Evolutionary conservation across 352 stramenopile genomes (phyloP).

Genomic region (Pythium aristosporum): DNA sequence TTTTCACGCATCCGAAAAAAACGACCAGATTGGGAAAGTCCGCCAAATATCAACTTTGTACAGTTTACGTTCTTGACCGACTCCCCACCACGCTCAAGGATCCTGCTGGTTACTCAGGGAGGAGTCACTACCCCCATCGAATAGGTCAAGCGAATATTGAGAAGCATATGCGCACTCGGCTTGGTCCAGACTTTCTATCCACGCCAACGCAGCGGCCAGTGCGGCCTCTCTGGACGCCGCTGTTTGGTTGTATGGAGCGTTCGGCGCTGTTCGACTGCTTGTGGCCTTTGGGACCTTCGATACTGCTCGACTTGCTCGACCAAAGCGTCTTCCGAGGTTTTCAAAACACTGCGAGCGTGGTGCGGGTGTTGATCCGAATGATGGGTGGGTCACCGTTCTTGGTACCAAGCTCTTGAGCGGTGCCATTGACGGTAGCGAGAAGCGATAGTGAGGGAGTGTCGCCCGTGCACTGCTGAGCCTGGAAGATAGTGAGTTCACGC

Average conservation of each 20-base stretch:
- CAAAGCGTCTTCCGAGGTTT: background rate
- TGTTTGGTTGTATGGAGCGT: background rate
- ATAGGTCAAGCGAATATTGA: background rate
- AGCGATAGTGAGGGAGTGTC: slow-evolving; percentile 8
- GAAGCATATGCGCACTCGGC: slow-evolving; percentile 6
- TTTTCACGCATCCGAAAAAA: no score
- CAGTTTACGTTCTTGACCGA: background rate
- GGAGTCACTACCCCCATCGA: background rate
- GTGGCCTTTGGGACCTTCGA: background rate
- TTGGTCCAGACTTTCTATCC: slow-evolving; percentile 12
- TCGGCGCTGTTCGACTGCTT: background rate
- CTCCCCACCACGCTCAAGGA: background rate
- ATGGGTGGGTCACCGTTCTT: background rate
- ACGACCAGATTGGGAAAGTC: no score
- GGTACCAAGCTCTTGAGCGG: background rate
- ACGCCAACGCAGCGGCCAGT: slow-evolving; percentile 5
- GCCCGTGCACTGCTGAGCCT: slow-evolving; percentile 9
- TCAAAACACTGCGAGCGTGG: background rate
- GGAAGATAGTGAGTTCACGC: background rate
- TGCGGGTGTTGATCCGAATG: background rate
- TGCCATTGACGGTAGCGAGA: slow-evolving; percentile 14
- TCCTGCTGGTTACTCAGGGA: background rate
- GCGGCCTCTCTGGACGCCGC: background rate
- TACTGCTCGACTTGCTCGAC: background rate
- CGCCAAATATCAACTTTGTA: no score